Percentiles rank a stretch among this genome's conserved stretches.
phyloP scores from a whole-genome alignment of 1,284 basidiomycete species.

The Sphaerobolus stellatus region DNA sequence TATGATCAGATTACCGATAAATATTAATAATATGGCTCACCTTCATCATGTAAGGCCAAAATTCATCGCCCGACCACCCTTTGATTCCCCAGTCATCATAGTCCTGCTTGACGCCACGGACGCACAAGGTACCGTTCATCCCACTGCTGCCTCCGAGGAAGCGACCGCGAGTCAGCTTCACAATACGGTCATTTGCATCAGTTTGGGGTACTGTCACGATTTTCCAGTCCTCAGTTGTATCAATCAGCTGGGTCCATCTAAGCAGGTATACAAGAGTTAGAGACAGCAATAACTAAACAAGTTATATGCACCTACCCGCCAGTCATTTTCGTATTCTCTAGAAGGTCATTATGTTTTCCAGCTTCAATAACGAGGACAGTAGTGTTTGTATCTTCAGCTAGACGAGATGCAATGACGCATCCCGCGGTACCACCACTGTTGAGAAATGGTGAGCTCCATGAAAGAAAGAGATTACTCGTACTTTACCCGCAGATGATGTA shows the following conservation, averaged over 20 bases:
- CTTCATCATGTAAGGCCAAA: not conserved
- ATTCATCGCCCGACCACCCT: not conserved
- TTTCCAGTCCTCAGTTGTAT: not conserved
- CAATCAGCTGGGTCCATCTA: not conserved
- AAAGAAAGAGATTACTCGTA: not conserved
- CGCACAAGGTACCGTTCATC: not conserved
- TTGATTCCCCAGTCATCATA: slow-evolving; percentile 1
- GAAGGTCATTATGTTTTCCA: not conserved
- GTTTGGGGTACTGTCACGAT: not conserved
- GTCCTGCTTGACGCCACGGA: not conserved
- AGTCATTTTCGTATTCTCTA: not conserved
- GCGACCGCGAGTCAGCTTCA: not conserved
- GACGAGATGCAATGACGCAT: not conserved
- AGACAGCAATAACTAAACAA: not conserved
- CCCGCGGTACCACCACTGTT: not conserved
- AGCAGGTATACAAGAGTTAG: not conserved
- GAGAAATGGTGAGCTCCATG: not conserved
- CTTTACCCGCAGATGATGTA: not conserved
- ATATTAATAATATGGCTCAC: not conserved
- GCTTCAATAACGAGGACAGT: not conserved
- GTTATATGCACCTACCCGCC: not conserved
- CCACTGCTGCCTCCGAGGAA: not conserved
- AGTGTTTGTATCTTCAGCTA: not conserved
- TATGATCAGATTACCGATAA: not conserved
- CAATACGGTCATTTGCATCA: not conserved